Percentiles rank a stretch among this genome's conserved stretches.
phyloP scores from a whole-genome alignment of 1,139 yeast species.

The Saccharomyces hybrid region DNA sequence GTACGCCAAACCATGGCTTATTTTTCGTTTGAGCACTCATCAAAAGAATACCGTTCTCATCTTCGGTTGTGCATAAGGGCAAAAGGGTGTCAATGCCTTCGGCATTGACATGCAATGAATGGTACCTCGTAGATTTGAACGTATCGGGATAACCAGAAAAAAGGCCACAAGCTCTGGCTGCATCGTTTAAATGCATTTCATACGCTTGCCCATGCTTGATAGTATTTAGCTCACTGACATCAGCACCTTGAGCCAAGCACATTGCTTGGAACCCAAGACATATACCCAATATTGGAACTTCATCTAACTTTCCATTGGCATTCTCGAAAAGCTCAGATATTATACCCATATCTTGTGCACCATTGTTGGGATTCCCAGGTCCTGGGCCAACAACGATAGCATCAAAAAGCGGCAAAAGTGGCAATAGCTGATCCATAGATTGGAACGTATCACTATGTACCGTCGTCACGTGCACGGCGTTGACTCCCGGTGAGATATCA shows the following conservation, averaged over 20 bases:
- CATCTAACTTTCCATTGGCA: conserved; percentile 3
- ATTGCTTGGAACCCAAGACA: conserved; percentile 90
- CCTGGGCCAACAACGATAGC: conserved; percentile 93
- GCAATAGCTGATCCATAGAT: conserved; percentile 34
- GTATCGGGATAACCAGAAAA: conserved; percentile 37
- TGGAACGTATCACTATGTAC: conserved; percentile 68
- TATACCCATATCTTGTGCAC: conserved; percentile 62
- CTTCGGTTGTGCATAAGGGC: conserved; percentile 52
- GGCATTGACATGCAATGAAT: conserved; percentile 59
- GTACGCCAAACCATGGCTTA: conserved; percentile 85
- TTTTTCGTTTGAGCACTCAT: conserved; percentile 70
- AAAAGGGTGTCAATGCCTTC: conserved; percentile 27
- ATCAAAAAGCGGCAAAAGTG: conserved; percentile 45
- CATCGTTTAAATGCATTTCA: conserved; percentile 34
- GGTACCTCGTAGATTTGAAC: conserved; percentile 78
- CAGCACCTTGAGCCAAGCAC: conserved; percentile 58
- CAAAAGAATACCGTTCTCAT: conserved; percentile 38
- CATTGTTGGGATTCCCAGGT: conserved; percentile 77
- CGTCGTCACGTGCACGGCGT: conserved; percentile 52
- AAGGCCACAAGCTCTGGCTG: conserved; percentile 28
- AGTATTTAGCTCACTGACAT: conserved; percentile 44
- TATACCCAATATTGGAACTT: conserved; percentile 75
- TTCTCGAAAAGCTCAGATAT: conserved; percentile 38
- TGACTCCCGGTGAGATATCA: conserved; percentile 27
- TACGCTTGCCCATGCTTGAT: conserved; percentile 88